Percentiles rank a stretch among this genome's conserved stretches.
phyloP scores from a whole-genome alignment of 2,329 filamentous ascomycete species.

The Venturia pyrina region DNA sequence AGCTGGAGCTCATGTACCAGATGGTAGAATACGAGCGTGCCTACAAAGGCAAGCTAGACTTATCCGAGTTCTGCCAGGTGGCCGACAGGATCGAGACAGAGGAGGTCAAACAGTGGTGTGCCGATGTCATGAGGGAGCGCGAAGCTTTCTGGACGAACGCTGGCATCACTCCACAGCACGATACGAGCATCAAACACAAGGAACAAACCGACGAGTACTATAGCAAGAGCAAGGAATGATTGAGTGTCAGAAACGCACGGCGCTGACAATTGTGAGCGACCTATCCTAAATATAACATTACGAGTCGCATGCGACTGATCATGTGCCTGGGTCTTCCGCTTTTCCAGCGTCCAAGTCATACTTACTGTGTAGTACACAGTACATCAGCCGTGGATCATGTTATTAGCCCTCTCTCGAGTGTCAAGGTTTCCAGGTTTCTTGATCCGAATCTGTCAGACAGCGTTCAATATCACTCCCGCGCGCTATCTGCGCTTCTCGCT shows the following conservation, averaged over 20 bases:
- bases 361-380: too few species aligned
- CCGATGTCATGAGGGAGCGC: constrained; percentile 66
- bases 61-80: constrained; percentile 81
- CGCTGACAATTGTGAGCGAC: not conserved
- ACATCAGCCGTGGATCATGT: not conserved
- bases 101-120: constrained; percentile 73
- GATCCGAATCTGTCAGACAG: not conserved
- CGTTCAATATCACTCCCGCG: not conserved
- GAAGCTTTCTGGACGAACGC: constrained; percentile 53
- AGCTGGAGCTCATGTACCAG: constrained; percentile 88
- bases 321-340: not conserved
- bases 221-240: constrained; percentile 3
- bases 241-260: not conserved
- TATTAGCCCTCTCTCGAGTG: not conserved
- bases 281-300: not conserved
- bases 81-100: constrained; percentile 60
- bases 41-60: constrained; percentile 54
- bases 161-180: constrained; percentile 1
- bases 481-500: not conserved
- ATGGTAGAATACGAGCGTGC: constrained; percentile 92
- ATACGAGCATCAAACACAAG: not conserved
- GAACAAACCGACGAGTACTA: not conserved
- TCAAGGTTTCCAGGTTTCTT: not conserved
- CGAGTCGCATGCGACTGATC: not conserved
- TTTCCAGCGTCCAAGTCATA: not conserved